These are phyloP conservation scores for Coniochaeta sp. DNA, from an alignment of 2,329 filamentous ascomycete genomes.

Conservation along the genomic window DNA sequence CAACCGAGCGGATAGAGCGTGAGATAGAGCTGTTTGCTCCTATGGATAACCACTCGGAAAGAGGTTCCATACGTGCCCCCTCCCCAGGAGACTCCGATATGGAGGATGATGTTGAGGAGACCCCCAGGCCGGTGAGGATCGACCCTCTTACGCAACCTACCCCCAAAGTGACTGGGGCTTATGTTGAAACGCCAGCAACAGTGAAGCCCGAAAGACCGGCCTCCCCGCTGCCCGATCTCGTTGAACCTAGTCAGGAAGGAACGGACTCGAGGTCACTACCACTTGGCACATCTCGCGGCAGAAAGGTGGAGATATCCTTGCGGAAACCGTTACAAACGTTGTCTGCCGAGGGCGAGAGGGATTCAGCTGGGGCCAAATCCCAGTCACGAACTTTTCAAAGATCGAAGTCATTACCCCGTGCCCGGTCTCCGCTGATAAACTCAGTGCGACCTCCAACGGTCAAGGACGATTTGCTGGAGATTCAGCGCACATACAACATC, in stretches of 20 bases:
- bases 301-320: slow-evolving; percentile 3
- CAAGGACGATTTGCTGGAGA: slow-evolving; percentile 47
- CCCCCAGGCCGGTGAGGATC: slow-evolving; percentile 36
- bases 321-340: slow-evolving; percentile 10
- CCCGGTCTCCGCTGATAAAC: slow-evolving; percentile 41
- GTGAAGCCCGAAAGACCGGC: slow-evolving; percentile 28
- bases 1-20: slow-evolving; percentile 48
- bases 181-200: slow-evolving; percentile 48
- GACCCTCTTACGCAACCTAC: slow-evolving; percentile 45
- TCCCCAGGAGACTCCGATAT: slow-evolving; percentile 30
- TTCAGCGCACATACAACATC: slow-evolving; percentile 45
- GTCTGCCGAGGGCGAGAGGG: slow-evolving; percentile 12
- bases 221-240: neutral
- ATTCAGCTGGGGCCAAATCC: slow-evolving; percentile 8
- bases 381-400: slow-evolving; percentile 12
- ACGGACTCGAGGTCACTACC: slow-evolving; percentile 1
- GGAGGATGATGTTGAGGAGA: slow-evolving; percentile 29
- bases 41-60: slow-evolving; percentile 47
- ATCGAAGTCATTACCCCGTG: slow-evolving; percentile 29
- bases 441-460: slow-evolving; percentile 47
- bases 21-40: slow-evolving; percentile 52
- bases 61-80: slow-evolving; percentile 43
- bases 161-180: slow-evolving; percentile 47
- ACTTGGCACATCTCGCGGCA: slow-evolving; percentile 2
- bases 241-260: slow-evolving; percentile 11